Percentiles rank a stretch among this genome's conserved stretches.
Evolutionary conservation across 768 basidiomycete species (phyloP).

Genomic region (Podaxis sp.): DNA sequence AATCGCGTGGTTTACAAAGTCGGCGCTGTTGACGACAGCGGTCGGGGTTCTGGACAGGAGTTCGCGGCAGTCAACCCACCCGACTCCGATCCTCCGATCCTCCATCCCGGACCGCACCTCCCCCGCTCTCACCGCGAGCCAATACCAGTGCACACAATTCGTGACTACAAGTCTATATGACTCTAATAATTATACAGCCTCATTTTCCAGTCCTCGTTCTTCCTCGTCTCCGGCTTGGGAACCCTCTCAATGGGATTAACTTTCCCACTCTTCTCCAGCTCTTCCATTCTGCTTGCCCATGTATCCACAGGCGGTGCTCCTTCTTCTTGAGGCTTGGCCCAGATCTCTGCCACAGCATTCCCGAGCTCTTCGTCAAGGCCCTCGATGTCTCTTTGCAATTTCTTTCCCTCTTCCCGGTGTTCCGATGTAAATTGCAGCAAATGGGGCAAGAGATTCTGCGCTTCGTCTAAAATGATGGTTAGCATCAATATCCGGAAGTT

Average conservation of each 20-base stretch:
- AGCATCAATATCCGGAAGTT: slow-evolving; percentile 3
- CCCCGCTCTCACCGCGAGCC: too few species aligned
- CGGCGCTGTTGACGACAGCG: not conserved
- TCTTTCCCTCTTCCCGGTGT: slow-evolving; percentile 65
- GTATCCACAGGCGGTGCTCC: slow-evolving; percentile 30
- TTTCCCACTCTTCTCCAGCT: slow-evolving; percentile 43
- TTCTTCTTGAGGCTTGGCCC: slow-evolving; percentile 44
- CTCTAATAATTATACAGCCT: slow-evolving; percentile 34
- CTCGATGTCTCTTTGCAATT: slow-evolving; percentile 58
- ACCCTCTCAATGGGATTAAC: slow-evolving; percentile 53
- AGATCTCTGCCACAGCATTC: slow-evolving; percentile 61
- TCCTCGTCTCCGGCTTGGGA: slow-evolving; percentile 44
- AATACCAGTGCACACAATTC: not conserved
- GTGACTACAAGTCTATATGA: not conserved
- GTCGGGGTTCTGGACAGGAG: not conserved
- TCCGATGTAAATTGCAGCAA: slow-evolving; percentile 65
- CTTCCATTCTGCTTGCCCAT: slow-evolving; percentile 55
- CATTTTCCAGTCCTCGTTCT: slow-evolving; percentile 40
- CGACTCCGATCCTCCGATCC: not conserved
- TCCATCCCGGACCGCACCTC: not conserved
- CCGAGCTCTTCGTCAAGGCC: slow-evolving; percentile 57
- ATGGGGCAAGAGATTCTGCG: slow-evolving; percentile 68
- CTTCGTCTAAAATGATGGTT: slow-evolving; percentile 52
- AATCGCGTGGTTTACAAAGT: too few species aligned
- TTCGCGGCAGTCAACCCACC: not conserved